Base-by-base conservation (phyloP, 108 stramenopile genomes). In the Nitzschia sp. region DNA sequence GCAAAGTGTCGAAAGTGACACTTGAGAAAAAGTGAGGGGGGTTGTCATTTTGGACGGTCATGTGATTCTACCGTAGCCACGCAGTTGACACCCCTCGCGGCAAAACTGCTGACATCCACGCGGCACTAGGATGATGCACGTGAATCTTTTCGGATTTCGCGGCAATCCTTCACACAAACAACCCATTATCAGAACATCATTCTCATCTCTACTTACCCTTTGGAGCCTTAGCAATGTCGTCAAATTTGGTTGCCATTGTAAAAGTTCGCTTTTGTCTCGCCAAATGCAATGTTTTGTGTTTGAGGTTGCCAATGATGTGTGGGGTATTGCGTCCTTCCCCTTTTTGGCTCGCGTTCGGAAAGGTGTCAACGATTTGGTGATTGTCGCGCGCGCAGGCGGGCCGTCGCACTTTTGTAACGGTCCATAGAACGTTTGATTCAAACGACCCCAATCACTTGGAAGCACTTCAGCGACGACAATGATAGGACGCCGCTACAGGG, bases 191-290 rank as follows among this genome's bases (percentile, higher is more conserved):
- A 6, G n/a, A 53, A 15, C n/a, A 53, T 45, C 13, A 53, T 24
- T 53, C 24, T 53, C 51, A 53, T 31, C 29, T 42, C n/a, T 27
- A 77, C 83, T 70, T 69, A 88, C 86, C 83, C 63, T 67, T 87
- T 61, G 89, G 75, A 70, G 74, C 80, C 79, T 92, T 95, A 78
- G 86, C 75, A 74, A 95, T 75, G 67, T 95, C 94, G 66, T 86
- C 75, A 61, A 95, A 95, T 68, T 90, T 92, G 81, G 84, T 85
- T 62, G 87, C 86, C 89, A 88, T 86, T 47, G 34, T 83, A 61
- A 62, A 42, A 45, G 61, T 62, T 46, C 17, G 61, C 24, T 62
- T 38, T 38, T 42, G 61, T 38, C 38, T 45, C 23, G 61, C 36
- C n/a, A 62, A 62, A 59, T 48, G 38, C 6, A 13, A 42, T 6